Evolutionary conservation across 2,329 filamentous ascomycete species (phyloP), one percentile per base, ranked within the genome.

Genomic region (Ophiosphaerella herpotricha): DNA sequence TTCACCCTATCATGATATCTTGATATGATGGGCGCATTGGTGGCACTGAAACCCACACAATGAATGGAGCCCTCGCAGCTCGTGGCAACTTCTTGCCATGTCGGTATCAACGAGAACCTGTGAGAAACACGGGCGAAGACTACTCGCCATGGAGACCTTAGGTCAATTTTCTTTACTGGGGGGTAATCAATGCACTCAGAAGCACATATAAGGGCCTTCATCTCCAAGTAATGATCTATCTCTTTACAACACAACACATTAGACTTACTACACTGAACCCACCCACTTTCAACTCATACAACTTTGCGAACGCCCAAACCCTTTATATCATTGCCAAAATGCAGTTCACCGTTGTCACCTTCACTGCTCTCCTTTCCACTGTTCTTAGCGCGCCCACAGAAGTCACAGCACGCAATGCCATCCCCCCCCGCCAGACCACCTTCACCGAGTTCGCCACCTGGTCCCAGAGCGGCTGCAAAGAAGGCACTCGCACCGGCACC

Each of bases 361-460:
- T 46, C 29, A 14, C 18, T 24, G 23, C 36, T 11, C 29, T 46
- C 36, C 34, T 46, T 16, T 36, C 37, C 4, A 35, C 43, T 40
- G 37, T 35, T 16, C 16, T 38, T 31, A 23, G 24, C 12, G 43
- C 43, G 4, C 43, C 35, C n/a, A 9, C 36, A 14, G 26, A 46
- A 7, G 33, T 42, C 29, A 14, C 16, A 6, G 6, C 16, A 29
- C 33, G 33, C 33, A 35, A 13, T 16, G 33, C 9, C 33, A 35
- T 35, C 4, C 16, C 47, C 14, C 16, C 41, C 18, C 47, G 47
- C 37, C 41, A 50, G 29, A 23, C 41, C 16, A 39, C 41, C 18
- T 40, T 50, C 35, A 41, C 41, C 31, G 16, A 36, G 33, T 31
- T 50, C 14, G 36, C 35, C 32, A 39, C 31, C 18, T 50, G 29